Evolutionary conservation across 1,139 yeast genomes (phyloP), one percentile per base, ranked within the genome.

Genomic region (Pichia sp.): DNA sequence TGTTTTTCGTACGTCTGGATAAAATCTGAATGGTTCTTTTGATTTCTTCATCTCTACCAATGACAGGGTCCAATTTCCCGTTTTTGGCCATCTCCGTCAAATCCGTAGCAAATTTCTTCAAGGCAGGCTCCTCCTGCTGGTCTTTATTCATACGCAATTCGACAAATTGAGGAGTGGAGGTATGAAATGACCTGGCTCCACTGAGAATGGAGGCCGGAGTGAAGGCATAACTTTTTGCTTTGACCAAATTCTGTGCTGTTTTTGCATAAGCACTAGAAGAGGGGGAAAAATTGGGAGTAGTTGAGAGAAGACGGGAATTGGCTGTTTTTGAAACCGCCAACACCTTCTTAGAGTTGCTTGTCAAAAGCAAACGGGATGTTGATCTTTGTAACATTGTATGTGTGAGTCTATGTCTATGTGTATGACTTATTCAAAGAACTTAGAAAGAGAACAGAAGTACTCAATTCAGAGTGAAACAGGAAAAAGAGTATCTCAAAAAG

Each of bases 41-140:
- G 54, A 93, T 93, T 65, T 93, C 99, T 59, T 90, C 96, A 63
- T 93, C 98, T 58, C 99, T 76, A 2, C 99, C 99, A 63, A 93
- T 93, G 28, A 93, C 98, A 0, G 99, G 98, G 65, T 93, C 99
- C 41, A 93, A 74, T 64, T 90, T 90, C 44, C 99, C 98, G 56
- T 87, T 88, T 59, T 78, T 76, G 1, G 99, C 99, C 58, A 91
- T 68, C 56, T 84, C 82, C 1, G 98, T 93, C 58, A 93, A 72
- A 67, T 93, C 93, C 0, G 87, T 79, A n/a, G 97, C 98, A 64
- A 72, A 89, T 63, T 85, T 84, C 62, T 90, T 91, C 57, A 93
- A 71, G 0, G 97, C 96, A 0, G 96, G 87, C 55, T 85, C 74
- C 23, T 78, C 80, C 46, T 79, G 82, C 13, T 75, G 78, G 44